These are phyloP conservation scores for Medicago lupulina DNA, from an alignment of 306 rosid genomes.

Conservation along the genomic window DNA sequence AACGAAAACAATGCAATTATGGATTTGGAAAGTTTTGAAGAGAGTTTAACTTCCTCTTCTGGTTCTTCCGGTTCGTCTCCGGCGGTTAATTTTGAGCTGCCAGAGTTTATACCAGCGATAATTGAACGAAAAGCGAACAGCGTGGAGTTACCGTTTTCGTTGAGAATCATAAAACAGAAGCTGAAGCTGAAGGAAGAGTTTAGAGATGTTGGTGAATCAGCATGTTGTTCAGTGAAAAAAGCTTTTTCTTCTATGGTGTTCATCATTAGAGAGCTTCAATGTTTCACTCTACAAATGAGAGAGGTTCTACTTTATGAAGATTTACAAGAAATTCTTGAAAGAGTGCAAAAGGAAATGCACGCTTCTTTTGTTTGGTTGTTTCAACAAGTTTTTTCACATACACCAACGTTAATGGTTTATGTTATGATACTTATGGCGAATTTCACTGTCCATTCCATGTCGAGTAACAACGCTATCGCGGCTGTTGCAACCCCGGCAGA, in stretches of 20 bases:
- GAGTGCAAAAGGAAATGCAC: conserved; percentile 87
- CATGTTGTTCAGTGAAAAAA: conserved; percentile 72
- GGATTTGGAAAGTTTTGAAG: conserved; percentile 37
- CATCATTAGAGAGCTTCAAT: conserved; percentile 84
- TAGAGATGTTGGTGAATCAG: conserved; percentile 71
- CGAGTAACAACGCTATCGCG: conserved; percentile 70
- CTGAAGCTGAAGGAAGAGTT: conserved; percentile 71
- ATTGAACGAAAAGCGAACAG: conserved; percentile 88
- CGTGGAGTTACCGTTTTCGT: conserved; percentile 81
- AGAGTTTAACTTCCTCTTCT: background rate
- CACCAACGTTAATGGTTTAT: conserved; percentile 90
- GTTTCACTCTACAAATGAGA: conserved; percentile 78
- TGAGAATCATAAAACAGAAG: conserved; percentile 82
- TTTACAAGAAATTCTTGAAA: conserved; percentile 68
- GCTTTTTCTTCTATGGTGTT: conserved; percentile 95
- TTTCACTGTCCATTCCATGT: conserved; percentile 81
- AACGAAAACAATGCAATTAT: conserved; percentile 33
- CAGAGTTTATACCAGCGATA: conserved; percentile 62
- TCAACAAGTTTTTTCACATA: conserved; percentile 88
- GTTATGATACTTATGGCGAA: conserved; percentile 89
- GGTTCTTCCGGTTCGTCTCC: background rate
- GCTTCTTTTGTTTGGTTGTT: conserved; percentile 96
- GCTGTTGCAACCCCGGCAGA: conserved; percentile 44
- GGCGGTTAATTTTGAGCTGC: conserved; percentile 46
- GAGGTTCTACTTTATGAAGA: conserved; percentile 73